Evolutionary conservation across 768 basidiomycete genomes (phyloP), one percentile per base, ranked within the genome.

Genomic region (Leccinum rimulosum): DNA sequence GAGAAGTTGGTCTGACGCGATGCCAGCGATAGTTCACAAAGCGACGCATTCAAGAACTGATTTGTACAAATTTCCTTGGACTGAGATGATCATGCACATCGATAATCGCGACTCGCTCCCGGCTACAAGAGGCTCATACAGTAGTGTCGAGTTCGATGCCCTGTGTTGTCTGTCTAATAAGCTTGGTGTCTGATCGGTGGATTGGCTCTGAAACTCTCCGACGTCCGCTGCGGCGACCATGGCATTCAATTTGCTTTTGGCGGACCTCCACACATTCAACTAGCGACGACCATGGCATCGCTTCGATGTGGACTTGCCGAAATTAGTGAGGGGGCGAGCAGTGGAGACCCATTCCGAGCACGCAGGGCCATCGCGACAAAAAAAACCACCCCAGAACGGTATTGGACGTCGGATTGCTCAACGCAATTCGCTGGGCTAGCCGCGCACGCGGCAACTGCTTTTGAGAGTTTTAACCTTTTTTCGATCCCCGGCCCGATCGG

Each of bases 391-490:
- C 50, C 31, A 27, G 25, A 50, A 55, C 5, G 38, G 38, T 8
- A 12, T 50, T 57, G 50, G 36, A 15, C 11, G 7, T 50, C 10
- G 27, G 19, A n/a, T 54, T 50, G 27, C 43, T 47, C 3, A 5
- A 58, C 28, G 45, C 14, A 25, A 54, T 55, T 48, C 43, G 52
- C 30, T 55, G 45, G 9, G 27, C 28, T 53, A 28, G 47, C 52
- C 60, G 19, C 22, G 15, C 25, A 58, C 58, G 25, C 49, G 54
- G 54, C 65, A 59, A 48, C 22, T 45, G 53, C 56, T 45, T 2
- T 19, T 12, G 43, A 60, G 55, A 49, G 58, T 65, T 68, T 68
- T 67, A 60, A 22, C 57, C 66, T 67, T 66, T 67, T 67, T 68
- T 56, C 50, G 40, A 56, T 64, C 54, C n/a, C 53, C 43, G 40